phyloP scores from a whole-genome alignment of 345 rosid species.

The Melastoma malabathricum region DNA sequence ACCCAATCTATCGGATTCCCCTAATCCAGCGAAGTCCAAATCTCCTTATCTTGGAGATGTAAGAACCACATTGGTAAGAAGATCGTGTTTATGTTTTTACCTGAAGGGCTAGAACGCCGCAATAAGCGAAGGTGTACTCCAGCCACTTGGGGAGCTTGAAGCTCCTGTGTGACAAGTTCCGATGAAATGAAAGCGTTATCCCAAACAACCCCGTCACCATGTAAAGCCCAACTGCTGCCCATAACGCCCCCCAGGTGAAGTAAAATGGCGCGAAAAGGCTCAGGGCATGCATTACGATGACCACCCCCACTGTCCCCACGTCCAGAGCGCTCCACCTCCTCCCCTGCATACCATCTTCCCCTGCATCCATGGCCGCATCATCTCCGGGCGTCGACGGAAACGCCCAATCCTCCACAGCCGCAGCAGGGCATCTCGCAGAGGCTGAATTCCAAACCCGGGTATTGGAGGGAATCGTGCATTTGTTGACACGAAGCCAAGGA shows the following conservation, averaged over 20 bases:
- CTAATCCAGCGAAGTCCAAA: constrained; percentile 96
- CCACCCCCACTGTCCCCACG: constrained; percentile 24
- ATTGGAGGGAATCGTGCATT: too few species aligned
- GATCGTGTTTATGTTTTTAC: constrained; percentile 13
- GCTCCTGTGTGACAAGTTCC: constrained; percentile 61
- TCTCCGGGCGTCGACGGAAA: too few species aligned
- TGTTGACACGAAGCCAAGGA: too few species aligned
- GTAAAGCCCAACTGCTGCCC: constrained; percentile 48
- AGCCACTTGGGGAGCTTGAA: constrained; percentile 81
- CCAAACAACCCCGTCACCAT: constrained; percentile 58
- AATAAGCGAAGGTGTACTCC: constrained; percentile 72
- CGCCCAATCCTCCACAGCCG: too few species aligned
- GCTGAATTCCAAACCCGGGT: too few species aligned
- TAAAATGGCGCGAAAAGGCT: constrained; percentile 57
- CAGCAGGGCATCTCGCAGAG: too few species aligned
- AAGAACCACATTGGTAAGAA: constrained; percentile 55
- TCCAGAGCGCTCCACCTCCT: constrained; percentile 54
- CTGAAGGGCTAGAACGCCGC: constrained; percentile 78
- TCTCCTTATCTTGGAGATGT: constrained; percentile 45
- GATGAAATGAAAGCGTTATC: constrained; percentile 57
- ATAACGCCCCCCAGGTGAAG: constrained; percentile 63
- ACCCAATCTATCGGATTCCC: constrained; percentile 86
- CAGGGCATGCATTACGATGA: constrained; percentile 51
- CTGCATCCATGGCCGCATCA: too few species aligned
- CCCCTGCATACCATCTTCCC: constrained; percentile 5